These are phyloP conservation scores for Salix viminalis DNA, from an alignment of 345 rosid species.

Conservation along the genomic window DNA sequence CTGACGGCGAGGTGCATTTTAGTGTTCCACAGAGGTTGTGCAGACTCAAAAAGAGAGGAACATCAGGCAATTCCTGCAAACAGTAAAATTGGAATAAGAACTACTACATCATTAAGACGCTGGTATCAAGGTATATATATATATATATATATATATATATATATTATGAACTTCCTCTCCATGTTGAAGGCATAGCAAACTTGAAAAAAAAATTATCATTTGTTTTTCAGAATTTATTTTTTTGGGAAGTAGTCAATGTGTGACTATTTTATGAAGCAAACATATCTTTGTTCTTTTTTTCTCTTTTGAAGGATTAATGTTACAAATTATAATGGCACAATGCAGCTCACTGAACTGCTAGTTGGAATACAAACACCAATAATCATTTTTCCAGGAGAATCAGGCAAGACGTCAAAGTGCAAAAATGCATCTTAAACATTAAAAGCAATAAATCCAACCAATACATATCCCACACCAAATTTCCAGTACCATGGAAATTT, in stretches of 20 bases:
- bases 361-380: background rate
- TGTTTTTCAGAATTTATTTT: background rate
- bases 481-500: background rate
- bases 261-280: background rate
- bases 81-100: background rate
- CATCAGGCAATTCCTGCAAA: slow-evolving; percentile 85
- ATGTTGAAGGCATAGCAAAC: background rate
- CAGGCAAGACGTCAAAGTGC: background rate
- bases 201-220: background rate
- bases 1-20: slow-evolving; percentile 94
- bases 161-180: background rate
- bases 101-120: background rate
- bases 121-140: background rate
- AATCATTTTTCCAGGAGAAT: background rate
- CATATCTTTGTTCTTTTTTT: background rate
- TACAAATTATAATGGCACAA: background rate
- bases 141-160: background rate
- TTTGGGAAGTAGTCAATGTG: background rate
- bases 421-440: background rate
- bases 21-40: slow-evolving; percentile 93
- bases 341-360: background rate
- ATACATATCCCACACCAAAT: background rate
- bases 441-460: background rate
- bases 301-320: background rate
- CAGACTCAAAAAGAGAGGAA: slow-evolving; percentile 86